Percentiles rank a stretch among this genome's conserved stretches.
phyloP scores from a whole-genome alignment of 495 filamentous ascomycete species.

The Annulohypoxylon stygium region DNA sequence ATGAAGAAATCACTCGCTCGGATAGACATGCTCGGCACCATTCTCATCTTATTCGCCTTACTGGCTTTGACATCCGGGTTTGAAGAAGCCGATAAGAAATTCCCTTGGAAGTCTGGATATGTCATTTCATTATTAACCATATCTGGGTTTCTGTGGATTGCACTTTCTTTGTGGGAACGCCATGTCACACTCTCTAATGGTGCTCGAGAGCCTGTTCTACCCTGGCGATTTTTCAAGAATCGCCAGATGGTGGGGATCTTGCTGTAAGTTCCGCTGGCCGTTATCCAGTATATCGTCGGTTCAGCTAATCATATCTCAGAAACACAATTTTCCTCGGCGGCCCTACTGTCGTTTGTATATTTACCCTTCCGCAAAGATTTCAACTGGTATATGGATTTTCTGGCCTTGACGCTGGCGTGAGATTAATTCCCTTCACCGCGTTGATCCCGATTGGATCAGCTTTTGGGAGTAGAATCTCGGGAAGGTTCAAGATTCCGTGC shows the following conservation, averaged over 20 bases:
- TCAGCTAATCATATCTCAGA: neutral
- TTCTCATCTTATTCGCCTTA: neutral
- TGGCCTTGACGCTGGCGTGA: slow-evolving; percentile 2
- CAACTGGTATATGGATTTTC: neutral
- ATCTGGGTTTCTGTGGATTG: neutral
- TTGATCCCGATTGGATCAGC: neutral
- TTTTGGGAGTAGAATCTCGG: neutral
- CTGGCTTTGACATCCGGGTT: neutral
- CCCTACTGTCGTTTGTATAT: neutral
- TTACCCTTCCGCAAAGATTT: neutral
- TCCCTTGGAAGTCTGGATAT: slow-evolving; percentile 9
- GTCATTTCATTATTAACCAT: neutral
- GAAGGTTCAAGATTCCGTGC: neutral
- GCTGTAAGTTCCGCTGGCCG: neutral
- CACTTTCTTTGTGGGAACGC: neutral
- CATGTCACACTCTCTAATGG: neutral
- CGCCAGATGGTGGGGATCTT: neutral
- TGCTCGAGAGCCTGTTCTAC: neutral
- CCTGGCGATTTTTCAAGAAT: neutral
- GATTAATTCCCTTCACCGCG: neutral
- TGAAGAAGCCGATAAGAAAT: neutral
- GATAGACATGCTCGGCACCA: neutral
- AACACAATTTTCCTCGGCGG: neutral
- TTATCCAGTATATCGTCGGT: neutral
- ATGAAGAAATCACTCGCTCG: neutral